A percentile compares a stretch with the other conserved stretches of the same genome.
phyloP scores from a whole-genome alignment of 2,329 filamentous ascomycete species.

The Neopestalotiopsis sp. region DNA sequence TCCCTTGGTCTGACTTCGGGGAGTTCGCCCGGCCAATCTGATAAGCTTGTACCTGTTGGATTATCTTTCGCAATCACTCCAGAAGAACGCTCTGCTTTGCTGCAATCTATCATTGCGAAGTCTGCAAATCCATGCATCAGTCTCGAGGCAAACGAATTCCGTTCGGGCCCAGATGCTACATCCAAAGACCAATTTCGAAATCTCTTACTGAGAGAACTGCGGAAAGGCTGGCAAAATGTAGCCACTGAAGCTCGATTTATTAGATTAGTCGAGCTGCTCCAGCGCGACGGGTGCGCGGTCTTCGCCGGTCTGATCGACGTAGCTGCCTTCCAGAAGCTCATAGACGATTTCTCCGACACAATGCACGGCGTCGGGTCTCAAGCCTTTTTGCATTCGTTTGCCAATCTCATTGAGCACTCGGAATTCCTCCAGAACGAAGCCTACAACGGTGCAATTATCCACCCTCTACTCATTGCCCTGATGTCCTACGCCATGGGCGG shows the following conservation, averaged over 20 bases:
- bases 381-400: conserved; percentile 1
- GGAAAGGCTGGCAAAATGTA: too few species aligned
- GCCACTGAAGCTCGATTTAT: too few species aligned
- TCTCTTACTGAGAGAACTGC: too few species aligned
- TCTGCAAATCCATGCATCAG: background rate
- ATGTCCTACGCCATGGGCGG: conserved; percentile 8
- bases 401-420: background rate
- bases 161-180: background rate
- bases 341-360: too few species aligned
- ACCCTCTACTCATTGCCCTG: conserved; percentile 8
- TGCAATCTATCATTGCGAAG: conserved; percentile 2
- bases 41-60: background rate
- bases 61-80: background rate
- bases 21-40: background rate
- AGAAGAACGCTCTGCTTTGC: background rate
- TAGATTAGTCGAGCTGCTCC: too few species aligned
- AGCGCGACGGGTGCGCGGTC: too few species aligned
- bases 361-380: too few species aligned
- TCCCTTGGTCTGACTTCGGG: background rate
- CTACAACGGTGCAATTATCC: background rate
- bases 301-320: too few species aligned
- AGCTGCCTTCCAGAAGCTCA: too few species aligned
- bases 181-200: background rate
- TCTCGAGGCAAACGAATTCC: conserved; percentile 1
- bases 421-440: background rate